phyloP scores from a whole-genome alignment of 2,329 filamentous ascomycete species.

The Ceratocystis huliohia region DNA sequence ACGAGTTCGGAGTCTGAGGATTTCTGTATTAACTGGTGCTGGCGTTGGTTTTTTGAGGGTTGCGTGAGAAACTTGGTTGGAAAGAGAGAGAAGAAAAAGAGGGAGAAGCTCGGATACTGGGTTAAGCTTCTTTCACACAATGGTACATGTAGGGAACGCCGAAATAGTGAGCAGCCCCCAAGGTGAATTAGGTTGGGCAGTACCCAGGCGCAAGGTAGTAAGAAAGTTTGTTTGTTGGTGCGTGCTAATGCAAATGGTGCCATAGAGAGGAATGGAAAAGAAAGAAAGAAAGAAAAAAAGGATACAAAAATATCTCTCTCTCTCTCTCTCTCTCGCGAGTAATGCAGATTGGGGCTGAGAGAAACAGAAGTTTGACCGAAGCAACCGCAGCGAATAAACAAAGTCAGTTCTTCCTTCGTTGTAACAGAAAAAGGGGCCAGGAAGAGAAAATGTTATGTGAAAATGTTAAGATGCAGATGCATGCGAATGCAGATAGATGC shows the following conservation, averaged over 20 bases:
- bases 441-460: neutral
- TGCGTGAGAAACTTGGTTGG: slow-evolving; percentile 4
- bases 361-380: slow-evolving; percentile 4
- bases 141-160: slow-evolving; percentile 1
- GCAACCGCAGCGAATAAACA: neutral
- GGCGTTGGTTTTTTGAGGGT: neutral
- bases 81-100: slow-evolving; percentile 6
- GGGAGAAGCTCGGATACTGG: slow-evolving; percentile 6
- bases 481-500: neutral
- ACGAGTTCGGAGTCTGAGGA: neutral
- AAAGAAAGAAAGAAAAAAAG: neutral
- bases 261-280: neutral
- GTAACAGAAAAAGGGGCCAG: neutral
- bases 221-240: neutral
- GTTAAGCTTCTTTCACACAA: slow-evolving; percentile 5
- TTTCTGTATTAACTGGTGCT: neutral
- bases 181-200: neutral
- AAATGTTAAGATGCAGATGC: neutral
- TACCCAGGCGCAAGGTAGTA: neutral
- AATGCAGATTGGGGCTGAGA: neutral
- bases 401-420: neutral
- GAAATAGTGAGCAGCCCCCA: neutral
- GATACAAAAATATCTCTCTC: too few species aligned
- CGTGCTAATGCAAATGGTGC: neutral
- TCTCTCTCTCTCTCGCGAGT: neutral